Conservation (phyloP, 768 basidiomycete genomes). For the Phaeotremella fagi region DNA sequence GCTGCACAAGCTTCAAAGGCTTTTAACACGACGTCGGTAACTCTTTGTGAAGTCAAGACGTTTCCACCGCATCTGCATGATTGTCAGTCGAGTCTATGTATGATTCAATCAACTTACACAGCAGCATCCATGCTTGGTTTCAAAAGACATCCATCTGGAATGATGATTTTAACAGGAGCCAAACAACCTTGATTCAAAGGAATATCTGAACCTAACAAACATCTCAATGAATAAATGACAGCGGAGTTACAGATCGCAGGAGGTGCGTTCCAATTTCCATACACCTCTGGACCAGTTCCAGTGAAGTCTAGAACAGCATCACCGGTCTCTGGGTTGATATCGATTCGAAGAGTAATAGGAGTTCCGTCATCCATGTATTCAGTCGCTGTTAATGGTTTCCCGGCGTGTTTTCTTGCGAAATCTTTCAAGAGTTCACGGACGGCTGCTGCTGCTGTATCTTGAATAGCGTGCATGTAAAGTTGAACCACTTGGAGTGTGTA, state of each 20-base stretch:
- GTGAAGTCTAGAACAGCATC: slow-evolving; percentile 76
- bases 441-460: slow-evolving; percentile 77
- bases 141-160: slow-evolving; percentile 13
- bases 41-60: slow-evolving; percentile 18
- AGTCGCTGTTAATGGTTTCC: slow-evolving; percentile 58
- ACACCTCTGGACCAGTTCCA: slow-evolving; percentile 49
- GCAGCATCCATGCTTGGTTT: slow-evolving; percentile 16
- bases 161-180: slow-evolving; percentile 57
- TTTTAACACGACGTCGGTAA: slow-evolving; percentile 23
- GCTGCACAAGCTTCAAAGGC: slow-evolving; percentile 25
- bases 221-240: slow-evolving; percentile 33
- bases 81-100: neutral
- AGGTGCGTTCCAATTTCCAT: slow-evolving; percentile 23
- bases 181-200: slow-evolving; percentile 90
- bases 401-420: slow-evolving; percentile 60
- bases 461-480: slow-evolving; percentile 84
- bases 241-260: neutral
- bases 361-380: slow-evolving; percentile 57
- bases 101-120: neutral
- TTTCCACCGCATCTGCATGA: slow-evolving; percentile 8
- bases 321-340: slow-evolving; percentile 66
- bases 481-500: slow-evolving; percentile 82
- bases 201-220: slow-evolving; percentile 54
- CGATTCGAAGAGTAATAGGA: slow-evolving; percentile 56
- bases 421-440: slow-evolving; percentile 73